Percentiles rank a stretch among this genome's conserved stretches.
Conservation (phyloP, 164 flowering plant species). For the Nymphaea thermarum region DNA sequence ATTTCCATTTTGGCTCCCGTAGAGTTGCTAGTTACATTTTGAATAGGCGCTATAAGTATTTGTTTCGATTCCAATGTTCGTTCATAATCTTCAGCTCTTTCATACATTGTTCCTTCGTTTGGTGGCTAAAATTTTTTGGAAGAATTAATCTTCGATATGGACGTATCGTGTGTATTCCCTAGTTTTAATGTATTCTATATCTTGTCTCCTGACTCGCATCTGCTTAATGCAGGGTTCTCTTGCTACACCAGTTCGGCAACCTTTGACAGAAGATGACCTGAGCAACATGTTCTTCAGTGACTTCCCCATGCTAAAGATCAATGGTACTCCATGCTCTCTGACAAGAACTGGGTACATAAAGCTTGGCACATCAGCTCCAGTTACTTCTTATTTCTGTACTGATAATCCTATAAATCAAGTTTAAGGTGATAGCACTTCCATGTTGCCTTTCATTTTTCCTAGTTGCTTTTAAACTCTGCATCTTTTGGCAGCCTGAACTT, state of each 20-base stretch:
- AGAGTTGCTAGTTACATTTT: no score
- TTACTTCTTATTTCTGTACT: neutral
- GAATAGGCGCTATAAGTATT: no score
- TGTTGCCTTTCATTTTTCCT: no score
- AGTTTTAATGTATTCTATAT: no score
- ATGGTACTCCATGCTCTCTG: slow-evolving; percentile 68
- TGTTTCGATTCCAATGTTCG: no score
- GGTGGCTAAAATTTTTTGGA: no score
- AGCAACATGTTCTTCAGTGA: slow-evolving; percentile 88
- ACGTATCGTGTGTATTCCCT: no score
- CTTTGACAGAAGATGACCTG: slow-evolving; percentile 71
- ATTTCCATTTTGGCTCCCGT: slow-evolving; percentile 13
- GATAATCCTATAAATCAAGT: neutral
- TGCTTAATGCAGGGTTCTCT: slow-evolving; percentile 78
- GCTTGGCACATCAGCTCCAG: neutral
- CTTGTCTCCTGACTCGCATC: neutral
- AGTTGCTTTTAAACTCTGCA: no score
- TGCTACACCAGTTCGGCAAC: slow-evolving; percentile 86
- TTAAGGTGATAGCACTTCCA: neutral
- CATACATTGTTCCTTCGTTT: no score
- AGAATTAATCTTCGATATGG: no score
- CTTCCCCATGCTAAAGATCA: slow-evolving; percentile 65
- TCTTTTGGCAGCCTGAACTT: no score
- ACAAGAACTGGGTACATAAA: slow-evolving; percentile 84
- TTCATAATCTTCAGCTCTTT: no score